Percentiles rank a stretch among this genome's conserved stretches.
Evolutionary conservation across 1,284 basidiomycete species (phyloP).

Genomic region (Austroboletus novae-zelandiae): DNA sequence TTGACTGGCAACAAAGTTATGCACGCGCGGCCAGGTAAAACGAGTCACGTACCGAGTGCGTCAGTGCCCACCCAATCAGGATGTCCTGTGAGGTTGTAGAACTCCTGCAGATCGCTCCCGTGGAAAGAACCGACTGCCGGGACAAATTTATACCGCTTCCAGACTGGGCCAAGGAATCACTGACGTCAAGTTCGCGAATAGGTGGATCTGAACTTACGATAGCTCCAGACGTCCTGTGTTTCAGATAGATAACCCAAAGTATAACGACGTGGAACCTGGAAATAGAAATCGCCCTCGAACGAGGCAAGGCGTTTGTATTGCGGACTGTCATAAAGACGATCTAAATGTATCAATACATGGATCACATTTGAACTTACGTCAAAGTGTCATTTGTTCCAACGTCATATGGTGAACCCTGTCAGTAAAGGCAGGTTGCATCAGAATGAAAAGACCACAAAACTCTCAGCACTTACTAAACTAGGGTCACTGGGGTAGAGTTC

Average conservation of each 20-base stretch:
- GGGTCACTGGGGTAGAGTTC: conserved; percentile 19
- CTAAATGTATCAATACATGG: background rate
- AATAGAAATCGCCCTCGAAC: conserved; percentile 26
- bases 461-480: conserved; percentile 1
- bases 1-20: conserved; percentile 7
- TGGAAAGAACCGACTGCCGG: conserved; percentile 14
- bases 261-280: conserved; percentile 27
- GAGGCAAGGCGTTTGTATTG: conserved; percentile 30
- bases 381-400: conserved; percentile 12
- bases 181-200: background rate
- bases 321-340: conserved; percentile 10
- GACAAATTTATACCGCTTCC: conserved; percentile 13
- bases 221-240: conserved; percentile 33
- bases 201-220: conserved; percentile 14
- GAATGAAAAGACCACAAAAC: too few relatives aligned
- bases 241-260: conserved; percentile 18
- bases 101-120: conserved; percentile 18
- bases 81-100: conserved; percentile 10
- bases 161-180: background rate
- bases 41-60: conserved; percentile 10
- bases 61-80: conserved; percentile 20
- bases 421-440: background rate
- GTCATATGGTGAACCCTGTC: conserved; percentile 11
- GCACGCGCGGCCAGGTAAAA: background rate
- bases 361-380: background rate